Evolutionary conservation across 768 basidiomycete species (phyloP), one percentile per base, ranked within the genome.

Genomic region (Astraeus odoratus): DNA sequence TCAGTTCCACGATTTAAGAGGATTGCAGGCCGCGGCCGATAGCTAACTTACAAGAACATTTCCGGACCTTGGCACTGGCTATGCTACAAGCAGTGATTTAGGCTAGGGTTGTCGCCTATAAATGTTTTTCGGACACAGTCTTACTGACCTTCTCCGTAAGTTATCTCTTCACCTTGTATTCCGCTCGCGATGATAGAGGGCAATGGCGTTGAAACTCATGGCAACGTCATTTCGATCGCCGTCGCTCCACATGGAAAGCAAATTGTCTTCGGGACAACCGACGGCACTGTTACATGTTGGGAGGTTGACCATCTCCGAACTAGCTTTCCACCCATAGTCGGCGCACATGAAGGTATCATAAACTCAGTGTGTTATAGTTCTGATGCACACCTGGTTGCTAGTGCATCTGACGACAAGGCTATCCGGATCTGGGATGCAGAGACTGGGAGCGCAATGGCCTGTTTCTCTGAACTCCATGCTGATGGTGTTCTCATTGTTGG

Each of bases 271-370:
- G 48, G 48, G 10, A 37, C 44, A 7, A 25, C 30, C 12, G 44
- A 34, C 19, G 43, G 38, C 19, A 40, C 35, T 13, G 39, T 50
- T 23, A 24, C 24, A 24, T n/a, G 40, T 18, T 50, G 43, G 38
- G 38, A 41, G 13, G 8, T 39, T 8, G 10, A 13, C 10, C 18
- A 13, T 19, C 27, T 24, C 4, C 42, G n/a, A 37, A 27, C 30
- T 5, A 5, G 20, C 22, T 31, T 15, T n/a, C 6, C 23, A 23
- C 23, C 39, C 46, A 0, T n/a, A n/a, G 22, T 40, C 18, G 20
- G 5, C 41, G 57, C 72, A 47, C 33, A 39, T 25, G 50, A 18
- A 18, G 38, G 22, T 15, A 30, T 39, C 25, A 39, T 56, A 15
- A 48, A 33, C 35, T 39, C 40, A 16, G 31, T 43, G 29, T 34